Evolutionary conservation across 192 early-diverging fungal species (phyloP), one percentile per base, ranked within the genome.

Genomic region (Gaertneriomyces semiglobifer): DNA sequence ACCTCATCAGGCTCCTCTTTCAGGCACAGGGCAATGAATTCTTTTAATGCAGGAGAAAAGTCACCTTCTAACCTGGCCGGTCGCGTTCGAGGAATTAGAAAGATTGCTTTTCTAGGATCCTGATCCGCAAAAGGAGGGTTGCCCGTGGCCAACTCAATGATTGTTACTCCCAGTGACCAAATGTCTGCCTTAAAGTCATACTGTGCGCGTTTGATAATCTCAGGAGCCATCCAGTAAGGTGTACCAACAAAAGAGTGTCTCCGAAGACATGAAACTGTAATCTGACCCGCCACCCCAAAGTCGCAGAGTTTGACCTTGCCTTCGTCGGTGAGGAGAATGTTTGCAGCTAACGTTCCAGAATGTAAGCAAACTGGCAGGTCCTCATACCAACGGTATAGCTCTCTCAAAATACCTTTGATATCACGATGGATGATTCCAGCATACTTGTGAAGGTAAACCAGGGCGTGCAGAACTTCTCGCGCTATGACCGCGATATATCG

Each of bases 131-230:
- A 90, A 0, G 97, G 97, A 14, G 97, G 97, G 48, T 90, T 92
- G 16, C 96, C 96, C 14, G 89, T 95, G 8, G 93, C 91, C 61
- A 99, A 88, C 68, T 99, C 97, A 53, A 96, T 95, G 25, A 96
- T 89, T 5, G 97, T 98, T 70, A 99, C 98, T 5, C 97, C 97
- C 38, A 99, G 81, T 0, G 94, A 97, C 97, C 97, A 99, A 43
- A 99, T 95, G 73, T 99, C 97, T n/a, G 92, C 92, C 88, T 95
- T 95, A 61, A 81, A 93, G 62, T 94, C 95, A 68, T 98, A 96
- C 5, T 88, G 62, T 9, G 70, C 57, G 6, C 77, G 72, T 44
- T 73, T 69, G 57, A 83, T 83, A 33, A 83, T 71, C 66, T 80
- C 79, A 79, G 67, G 90, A 74, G 53, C 93, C 92, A 80, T 80